A percentile compares a stretch with the other conserved stretches of the same genome.
These are phyloP conservation scores for Daldinia childiae DNA, from an alignment of 495 filamentous ascomycete species.

Conservation along the genomic window DNA sequence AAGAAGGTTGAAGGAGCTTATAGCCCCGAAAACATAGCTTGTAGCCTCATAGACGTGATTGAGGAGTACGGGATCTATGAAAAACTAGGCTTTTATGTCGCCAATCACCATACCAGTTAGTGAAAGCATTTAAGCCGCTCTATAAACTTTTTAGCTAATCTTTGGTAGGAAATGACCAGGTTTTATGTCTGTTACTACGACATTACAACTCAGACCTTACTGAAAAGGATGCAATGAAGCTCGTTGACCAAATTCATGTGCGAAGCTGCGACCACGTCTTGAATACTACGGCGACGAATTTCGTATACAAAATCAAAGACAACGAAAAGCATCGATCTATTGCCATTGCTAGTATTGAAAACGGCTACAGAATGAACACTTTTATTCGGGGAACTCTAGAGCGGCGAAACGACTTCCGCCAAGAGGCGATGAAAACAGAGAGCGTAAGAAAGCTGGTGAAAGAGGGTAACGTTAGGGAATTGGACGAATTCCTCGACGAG, in stretches of 20 bases:
- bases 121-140: neutral
- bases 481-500: neutral
- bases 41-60: neutral
- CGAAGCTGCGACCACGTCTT: neutral
- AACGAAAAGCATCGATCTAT: neutral
- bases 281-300: neutral
- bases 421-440: neutral
- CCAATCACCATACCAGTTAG: neutral
- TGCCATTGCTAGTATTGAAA: neutral
- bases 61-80: neutral
- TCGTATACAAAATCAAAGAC: neutral
- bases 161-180: neutral
- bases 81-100: neutral
- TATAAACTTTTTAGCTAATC: neutral
- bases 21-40: neutral
- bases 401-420: neutral
- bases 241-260: neutral
- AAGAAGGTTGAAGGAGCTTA: neutral
- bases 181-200: neutral
- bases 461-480: neutral
- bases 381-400: neutral
- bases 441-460: neutral
- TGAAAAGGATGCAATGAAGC: neutral
- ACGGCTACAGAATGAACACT: neutral
- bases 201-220: neutral